These are phyloP conservation scores for Calonectria naviculata DNA, from an alignment of 2,329 filamentous ascomycete species.

Conservation along the genomic window DNA sequence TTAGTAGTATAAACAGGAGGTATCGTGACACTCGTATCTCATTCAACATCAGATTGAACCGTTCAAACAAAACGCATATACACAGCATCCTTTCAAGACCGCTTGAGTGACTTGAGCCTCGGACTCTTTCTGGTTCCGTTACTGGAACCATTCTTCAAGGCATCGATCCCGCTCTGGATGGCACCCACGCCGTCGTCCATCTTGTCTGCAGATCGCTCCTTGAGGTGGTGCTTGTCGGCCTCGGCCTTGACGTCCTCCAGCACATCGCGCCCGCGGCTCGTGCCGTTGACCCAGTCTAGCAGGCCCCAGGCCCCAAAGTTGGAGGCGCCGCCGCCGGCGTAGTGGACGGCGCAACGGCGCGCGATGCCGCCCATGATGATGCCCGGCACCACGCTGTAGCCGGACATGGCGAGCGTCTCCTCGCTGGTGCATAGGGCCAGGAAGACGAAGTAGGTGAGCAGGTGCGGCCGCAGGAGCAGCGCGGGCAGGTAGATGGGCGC, in stretches of 20 bases:
- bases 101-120: slow-evolving; percentile 33
- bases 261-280: slow-evolving; percentile 61
- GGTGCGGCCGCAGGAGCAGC: slow-evolving; percentile 73
- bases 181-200: slow-evolving; percentile 45
- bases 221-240: slow-evolving; percentile 66
- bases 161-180: slow-evolving; percentile 47
- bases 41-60: not conserved
- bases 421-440: slow-evolving; percentile 72
- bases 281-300: slow-evolving; percentile 71
- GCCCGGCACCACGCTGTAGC: slow-evolving; percentile 70
- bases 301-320: slow-evolving; percentile 73
- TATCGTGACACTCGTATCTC: not conserved
- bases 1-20: not conserved
- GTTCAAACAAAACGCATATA: not conserved
- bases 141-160: slow-evolving; percentile 35
- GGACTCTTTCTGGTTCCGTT: slow-evolving; percentile 41
- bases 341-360: slow-evolving; percentile 60
- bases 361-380: slow-evolving; percentile 64
- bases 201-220: slow-evolving; percentile 52
- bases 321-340: slow-evolving; percentile 64
- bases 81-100: slow-evolving; percentile 10
- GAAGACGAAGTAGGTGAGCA: slow-evolving; percentile 78
- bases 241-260: slow-evolving; percentile 66
- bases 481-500: slow-evolving; percentile 75
- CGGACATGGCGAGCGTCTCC: slow-evolving; percentile 74